phyloP scores from a whole-genome alignment of 345 rosid species.

The Eucalyptus viminalis region DNA sequence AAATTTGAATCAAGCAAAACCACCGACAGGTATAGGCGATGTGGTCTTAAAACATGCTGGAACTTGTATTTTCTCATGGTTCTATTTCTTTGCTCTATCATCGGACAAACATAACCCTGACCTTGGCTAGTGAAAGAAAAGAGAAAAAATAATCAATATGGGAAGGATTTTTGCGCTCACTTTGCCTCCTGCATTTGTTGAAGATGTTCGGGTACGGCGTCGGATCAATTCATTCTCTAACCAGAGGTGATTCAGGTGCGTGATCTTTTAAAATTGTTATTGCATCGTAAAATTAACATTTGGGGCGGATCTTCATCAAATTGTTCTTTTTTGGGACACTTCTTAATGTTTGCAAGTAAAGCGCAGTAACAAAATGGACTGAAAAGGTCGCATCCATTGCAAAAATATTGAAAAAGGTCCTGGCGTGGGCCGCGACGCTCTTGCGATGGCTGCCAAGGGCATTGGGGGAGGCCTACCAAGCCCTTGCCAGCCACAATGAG shows the following conservation, averaged over 20 bases:
- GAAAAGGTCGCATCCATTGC: no score
- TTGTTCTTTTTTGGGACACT: background rate
- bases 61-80: background rate
- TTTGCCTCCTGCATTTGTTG: background rate
- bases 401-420: no score
- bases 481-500: no score
- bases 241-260: background rate
- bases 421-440: accelerated
- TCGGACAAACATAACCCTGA: background rate
- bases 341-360: background rate
- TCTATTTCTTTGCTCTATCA: background rate
- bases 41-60: no score
- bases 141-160: background rate
- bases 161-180: background rate
- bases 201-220: background rate
- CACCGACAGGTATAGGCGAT: background rate
- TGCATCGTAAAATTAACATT: no score
- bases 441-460: no score
- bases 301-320: background rate
- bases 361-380: no score
- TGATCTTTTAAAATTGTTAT: background rate
- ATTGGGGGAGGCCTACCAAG: no score
- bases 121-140: background rate
- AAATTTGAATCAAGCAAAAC: background rate
- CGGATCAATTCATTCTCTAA: background rate